Evolutionary conservation across 495 filamentous ascomycete genomes (phyloP).

Genomic region (Pyronema omphalodes): DNA sequence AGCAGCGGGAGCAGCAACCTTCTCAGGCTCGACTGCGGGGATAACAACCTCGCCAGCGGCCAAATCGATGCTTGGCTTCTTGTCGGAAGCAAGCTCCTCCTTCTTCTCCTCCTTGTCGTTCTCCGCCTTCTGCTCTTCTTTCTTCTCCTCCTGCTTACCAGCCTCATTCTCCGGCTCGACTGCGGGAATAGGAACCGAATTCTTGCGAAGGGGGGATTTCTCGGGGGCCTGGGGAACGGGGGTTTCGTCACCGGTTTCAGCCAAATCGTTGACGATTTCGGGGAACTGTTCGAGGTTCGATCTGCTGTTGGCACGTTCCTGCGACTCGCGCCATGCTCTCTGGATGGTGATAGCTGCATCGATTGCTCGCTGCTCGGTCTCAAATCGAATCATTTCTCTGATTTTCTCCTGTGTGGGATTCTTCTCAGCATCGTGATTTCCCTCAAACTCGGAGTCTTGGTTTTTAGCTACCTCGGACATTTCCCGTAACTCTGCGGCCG

Average conservation of each 20-base stretch:
- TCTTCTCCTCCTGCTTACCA: neutral
- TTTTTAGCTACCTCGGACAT: neutral
- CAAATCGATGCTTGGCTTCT: no score
- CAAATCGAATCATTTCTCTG: conserved; percentile 26
- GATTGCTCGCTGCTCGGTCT: conserved; percentile 8
- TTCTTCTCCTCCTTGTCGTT: neutral
- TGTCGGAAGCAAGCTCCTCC: neutral
- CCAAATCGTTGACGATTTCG: no score
- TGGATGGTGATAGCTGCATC: neutral
- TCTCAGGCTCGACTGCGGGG: neutral
- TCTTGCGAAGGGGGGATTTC: neutral
- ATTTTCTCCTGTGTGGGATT: conserved; percentile 28
- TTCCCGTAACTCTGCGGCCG: neutral
- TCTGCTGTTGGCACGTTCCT: neutral
- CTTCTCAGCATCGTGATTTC: conserved; percentile 28
- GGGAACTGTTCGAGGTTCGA: no score
- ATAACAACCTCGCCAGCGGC: neutral
- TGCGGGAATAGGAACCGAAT: neutral
- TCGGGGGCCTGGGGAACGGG: neutral
- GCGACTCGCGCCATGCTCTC: neutral
- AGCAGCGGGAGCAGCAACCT: neutral
- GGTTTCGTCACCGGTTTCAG: neutral
- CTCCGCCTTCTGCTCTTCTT: neutral
- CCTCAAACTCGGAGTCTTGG: conserved; percentile 18
- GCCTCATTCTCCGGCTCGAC: neutral